Conservation (phyloP, 1,284 basidiomycete genomes). For the Mrakiaceae sp. region DNA sequence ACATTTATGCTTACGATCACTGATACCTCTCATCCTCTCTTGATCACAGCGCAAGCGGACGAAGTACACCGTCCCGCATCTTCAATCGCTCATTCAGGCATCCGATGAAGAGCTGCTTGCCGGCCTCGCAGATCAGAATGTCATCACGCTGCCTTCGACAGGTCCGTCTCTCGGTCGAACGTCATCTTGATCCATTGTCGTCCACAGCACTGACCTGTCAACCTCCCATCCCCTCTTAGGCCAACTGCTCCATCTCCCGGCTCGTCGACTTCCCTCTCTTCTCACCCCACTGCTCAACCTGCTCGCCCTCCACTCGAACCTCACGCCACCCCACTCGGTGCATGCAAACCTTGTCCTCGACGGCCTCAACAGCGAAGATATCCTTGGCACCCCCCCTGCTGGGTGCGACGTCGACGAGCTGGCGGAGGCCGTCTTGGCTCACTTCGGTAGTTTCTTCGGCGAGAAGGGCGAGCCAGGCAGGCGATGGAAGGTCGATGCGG, state of each 20-base stretch:
- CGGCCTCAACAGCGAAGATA: too few relatives aligned
- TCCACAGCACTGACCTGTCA: neutral
- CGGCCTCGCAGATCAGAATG: conserved; percentile 52
- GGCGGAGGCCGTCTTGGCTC: conserved; percentile 55
- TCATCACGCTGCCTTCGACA: conserved; percentile 46
- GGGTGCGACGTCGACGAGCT: conserved; percentile 47
- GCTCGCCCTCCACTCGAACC: conserved; percentile 28
- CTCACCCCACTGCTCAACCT: conserved; percentile 61
- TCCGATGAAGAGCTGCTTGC: conserved; percentile 57
- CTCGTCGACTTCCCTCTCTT: conserved; percentile 51
- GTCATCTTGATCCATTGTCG: neutral
- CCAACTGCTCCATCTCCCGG: conserved; percentile 55
- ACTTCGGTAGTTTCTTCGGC: conserved; percentile 54
- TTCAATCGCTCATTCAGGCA: conserved; percentile 57
- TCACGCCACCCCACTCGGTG: too few relatives aligned
- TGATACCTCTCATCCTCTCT: neutral
- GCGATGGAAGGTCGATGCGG: conserved; percentile 25
- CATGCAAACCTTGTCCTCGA: too few relatives aligned
- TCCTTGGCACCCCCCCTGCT: too few relatives aligned
- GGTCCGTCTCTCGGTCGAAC: conserved; percentile 42
- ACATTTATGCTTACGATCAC: neutral
- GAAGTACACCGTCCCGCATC: conserved; percentile 48
- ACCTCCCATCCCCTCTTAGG: conserved; percentile 36
- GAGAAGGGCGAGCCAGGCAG: conserved; percentile 20
- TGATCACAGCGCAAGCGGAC: conserved; percentile 28